Base-by-base conservation (phyloP, 2,329 filamentous ascomycete genomes). In the Aspergillus pseudoglaucus region DNA sequence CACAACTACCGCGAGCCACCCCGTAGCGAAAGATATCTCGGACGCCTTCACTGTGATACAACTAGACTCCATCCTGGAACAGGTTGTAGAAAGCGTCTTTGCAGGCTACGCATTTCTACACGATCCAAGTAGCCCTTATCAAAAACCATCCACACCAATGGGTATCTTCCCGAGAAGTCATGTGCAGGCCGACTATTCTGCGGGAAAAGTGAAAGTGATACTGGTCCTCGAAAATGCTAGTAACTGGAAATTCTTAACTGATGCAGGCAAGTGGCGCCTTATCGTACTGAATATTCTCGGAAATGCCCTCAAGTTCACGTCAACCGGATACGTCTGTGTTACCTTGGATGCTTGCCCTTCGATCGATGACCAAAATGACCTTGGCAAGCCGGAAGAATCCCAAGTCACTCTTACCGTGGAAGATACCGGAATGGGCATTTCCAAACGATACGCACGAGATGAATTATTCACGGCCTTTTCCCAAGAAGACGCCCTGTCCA, bases 401-500 rank as follows among this genome's bases (percentile, higher is more conserved):
- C 33, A 51, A 7, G 47, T 64, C 4, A 49, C 51, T 14, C 44
- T 60, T 30, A 62, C 49, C 2, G 52, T 66, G 17, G 54, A 55
- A 30, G 64, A 67, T 42, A 63, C 62, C 6, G 64, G 64, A 6
- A 52, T 56, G n/a, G 64, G 64, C 2, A 67, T 67, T 30, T 48
- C 48, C 6, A 23, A 52, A 10, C 51, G 59, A 25, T 62, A 55
- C 50, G 40, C 61, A 3, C 46, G 57, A 6, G 59, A 56, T 23
- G 50, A 57, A 14, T 37, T 66, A 7, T 85, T 82, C 57, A 75
- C 72, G 0, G 76, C 82, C 0, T 85, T 85, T 53, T 67, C 73
- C 0, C 82, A 85, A 49, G 82, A 85, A 55, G 72, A 83, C 37
- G 58, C 65, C 1, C 60, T 84, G 1, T 65, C 74, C 0, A 70